Conservation (phyloP, 805 yeast species). For the Metschnikowia borealis region DNA sequence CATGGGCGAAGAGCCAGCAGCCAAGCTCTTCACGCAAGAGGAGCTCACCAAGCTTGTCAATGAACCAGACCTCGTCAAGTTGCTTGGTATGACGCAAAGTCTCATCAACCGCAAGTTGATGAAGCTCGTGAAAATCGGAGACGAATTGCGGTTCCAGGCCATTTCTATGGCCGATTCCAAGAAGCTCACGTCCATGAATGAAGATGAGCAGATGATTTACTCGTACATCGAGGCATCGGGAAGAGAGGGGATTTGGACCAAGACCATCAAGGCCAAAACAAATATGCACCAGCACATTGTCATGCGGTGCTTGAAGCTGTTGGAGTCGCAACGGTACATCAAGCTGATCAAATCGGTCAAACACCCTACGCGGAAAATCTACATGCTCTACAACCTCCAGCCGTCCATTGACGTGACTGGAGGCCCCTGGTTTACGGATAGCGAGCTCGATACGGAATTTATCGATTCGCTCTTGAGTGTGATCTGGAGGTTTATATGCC, state of each 20-base stretch:
- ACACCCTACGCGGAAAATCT: slow-evolving; percentile 90
- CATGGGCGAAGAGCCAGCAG: slow-evolving; percentile 53
- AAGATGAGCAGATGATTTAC: slow-evolving; percentile 88
- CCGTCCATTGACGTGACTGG: slow-evolving; percentile 97
- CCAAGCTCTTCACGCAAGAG: slow-evolving; percentile 58
- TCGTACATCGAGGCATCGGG: slow-evolving; percentile 89
- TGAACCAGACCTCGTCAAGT: slow-evolving; percentile 39
- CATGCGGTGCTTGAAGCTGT: slow-evolving; percentile 68
- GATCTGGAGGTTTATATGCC: slow-evolving; percentile 82
- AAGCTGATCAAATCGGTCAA: slow-evolving; percentile 89
- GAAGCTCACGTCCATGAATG: slow-evolving; percentile 70
- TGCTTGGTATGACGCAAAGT: slow-evolving; percentile 49
- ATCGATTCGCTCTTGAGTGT: slow-evolving; percentile 79
- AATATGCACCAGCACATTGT: slow-evolving; percentile 92
- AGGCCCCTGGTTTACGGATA: slow-evolving; percentile 98
- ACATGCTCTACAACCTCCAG: slow-evolving; percentile 89
- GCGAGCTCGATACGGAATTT: slow-evolving; percentile 90
- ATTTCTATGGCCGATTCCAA: slow-evolving; percentile 70
- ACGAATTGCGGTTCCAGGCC: slow-evolving; percentile 69
- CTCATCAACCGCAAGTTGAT: slow-evolving; percentile 56
- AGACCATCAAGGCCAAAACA: slow-evolving; percentile 82
- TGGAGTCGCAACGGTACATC: slow-evolving; percentile 78
- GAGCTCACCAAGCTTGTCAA: slow-evolving; percentile 56
- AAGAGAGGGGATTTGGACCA: slow-evolving; percentile 95
- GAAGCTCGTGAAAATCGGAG: slow-evolving; percentile 65